Base-by-base conservation (phyloP, 1,284 basidiomycete species). In the Retiboletus flavoniger region DNA sequence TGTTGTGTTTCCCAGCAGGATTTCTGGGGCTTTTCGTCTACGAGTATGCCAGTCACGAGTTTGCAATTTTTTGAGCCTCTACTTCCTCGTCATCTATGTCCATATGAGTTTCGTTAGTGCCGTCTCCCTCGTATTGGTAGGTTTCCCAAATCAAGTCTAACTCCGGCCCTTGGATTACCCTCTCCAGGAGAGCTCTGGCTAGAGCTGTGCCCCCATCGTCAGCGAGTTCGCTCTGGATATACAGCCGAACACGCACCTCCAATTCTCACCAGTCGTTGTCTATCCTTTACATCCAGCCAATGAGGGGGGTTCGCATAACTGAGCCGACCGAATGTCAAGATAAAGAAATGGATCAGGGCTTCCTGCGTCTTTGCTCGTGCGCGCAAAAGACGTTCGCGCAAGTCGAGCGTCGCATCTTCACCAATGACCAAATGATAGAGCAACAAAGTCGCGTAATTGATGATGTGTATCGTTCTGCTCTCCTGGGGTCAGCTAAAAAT, bases 121-220 rank as follows among this genome's bases (percentile, higher is more conserved):
- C 73, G 36, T 79, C 76, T 29, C 70, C 70, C 11, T 78, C 76
- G 17, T 75, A 69, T 57, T 84, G 82, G 65, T 84, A 91, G 19
- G 85, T 78, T 54, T 78, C 80, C 78, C 85, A 91, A 29, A 91
- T 79, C 41, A 74, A 77, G 57, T 92, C 89, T 42, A 81, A 77
- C 62, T 89, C 86, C 2, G 89, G 88, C 0, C 89, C 90, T 64
- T 89, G 87, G 4, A 91, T 82, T 16, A 91, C 82, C 9, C 81
- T 71, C 54, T 89, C 87, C 55, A 92, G 74, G 28, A 93, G 74
- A 48, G 87, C 84, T 62, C 82, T 79, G 5, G 87, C 81, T 52
- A 86, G 73, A 50, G 84, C 89, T 91, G 56, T 38, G 42, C 4
- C 52, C 59, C 17, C 51, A 50, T 60, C 54, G 65, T 51, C 60